Percentiles rank a stretch among this genome's conserved stretches.
phyloP scores from a whole-genome alignment of 371 early-diverging fungal genomes.

The Mortierella sp. region DNA sequence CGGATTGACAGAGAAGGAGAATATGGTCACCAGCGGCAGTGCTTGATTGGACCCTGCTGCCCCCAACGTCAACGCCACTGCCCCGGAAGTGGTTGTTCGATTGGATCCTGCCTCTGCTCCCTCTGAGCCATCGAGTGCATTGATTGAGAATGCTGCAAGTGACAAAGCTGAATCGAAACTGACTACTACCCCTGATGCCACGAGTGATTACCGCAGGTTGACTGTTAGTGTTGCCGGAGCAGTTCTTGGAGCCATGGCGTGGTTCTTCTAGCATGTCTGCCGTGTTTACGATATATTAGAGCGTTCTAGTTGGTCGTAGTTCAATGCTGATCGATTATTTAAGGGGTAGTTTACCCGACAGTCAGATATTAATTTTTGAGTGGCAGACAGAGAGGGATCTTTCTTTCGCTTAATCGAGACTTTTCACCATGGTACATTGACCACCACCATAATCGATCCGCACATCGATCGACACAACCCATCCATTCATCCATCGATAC shows the following conservation, averaged over 20 bases:
- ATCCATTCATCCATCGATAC: constrained; percentile 20
- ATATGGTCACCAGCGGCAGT: constrained; percentile 12
- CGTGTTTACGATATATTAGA: background rate
- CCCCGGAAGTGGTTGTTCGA: background rate
- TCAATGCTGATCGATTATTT: too few relatives aligned
- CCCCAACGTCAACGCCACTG: background rate
- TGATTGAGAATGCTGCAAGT: background rate
- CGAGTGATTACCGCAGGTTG: constrained; percentile 2
- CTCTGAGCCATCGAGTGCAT: background rate
- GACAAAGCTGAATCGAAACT: background rate
- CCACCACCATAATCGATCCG: background rate
- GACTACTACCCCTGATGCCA: background rate
- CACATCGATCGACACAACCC: background rate
- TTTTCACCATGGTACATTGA: constrained; percentile 32
- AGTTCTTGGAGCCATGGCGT: background rate
- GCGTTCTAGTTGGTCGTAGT: too few relatives aligned
- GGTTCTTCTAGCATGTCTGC: background rate
- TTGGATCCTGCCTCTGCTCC: background rate
- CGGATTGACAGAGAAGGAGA: constrained; percentile 27
- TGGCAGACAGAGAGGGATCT: constrained; percentile 1
- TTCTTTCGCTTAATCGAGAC: constrained; percentile 33
- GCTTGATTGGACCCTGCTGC: background rate
- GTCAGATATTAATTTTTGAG: background rate
- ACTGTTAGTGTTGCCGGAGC: constrained; percentile 7
- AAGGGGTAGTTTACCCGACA: too few relatives aligned